A percentile compares a stretch with the other conserved stretches of the same genome.
These are phyloP conservation scores for Aureobasidium sp. DNA, from an alignment of 2,329 filamentous ascomycete species.

Conservation along the genomic window DNA sequence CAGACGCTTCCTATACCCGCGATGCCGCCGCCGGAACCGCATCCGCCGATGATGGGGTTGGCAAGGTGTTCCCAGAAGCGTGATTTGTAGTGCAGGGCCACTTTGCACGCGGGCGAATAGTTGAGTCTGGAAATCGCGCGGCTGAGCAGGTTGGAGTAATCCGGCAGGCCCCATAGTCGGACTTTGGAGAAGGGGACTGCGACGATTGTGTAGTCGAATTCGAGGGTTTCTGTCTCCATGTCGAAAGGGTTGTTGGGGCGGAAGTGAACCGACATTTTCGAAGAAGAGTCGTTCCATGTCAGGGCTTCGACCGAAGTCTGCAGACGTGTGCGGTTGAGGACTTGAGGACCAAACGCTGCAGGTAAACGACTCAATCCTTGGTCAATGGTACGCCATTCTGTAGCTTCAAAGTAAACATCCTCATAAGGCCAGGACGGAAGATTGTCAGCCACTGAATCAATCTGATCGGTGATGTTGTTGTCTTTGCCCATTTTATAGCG, in stretches of 20 bases:
- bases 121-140: constrained; percentile 45
- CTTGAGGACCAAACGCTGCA: constrained; percentile 54
- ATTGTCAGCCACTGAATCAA: constrained; percentile 37
- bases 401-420: constrained; percentile 52
- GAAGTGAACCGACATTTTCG: constrained; percentile 55
- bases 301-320: constrained; percentile 53
- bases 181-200: constrained; percentile 59
- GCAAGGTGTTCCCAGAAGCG: constrained; percentile 53
- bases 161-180: constrained; percentile 54
- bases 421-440: constrained; percentile 51
- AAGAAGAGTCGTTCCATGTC: constrained; percentile 43
- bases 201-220: constrained; percentile 62
- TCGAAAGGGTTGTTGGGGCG: constrained; percentile 41
- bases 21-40: constrained; percentile 53
- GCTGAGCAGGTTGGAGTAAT: constrained; percentile 44
- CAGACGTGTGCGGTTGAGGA: constrained; percentile 51
- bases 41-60: constrained; percentile 57
- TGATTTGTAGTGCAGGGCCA: constrained; percentile 61
- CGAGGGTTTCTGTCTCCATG: constrained; percentile 39
- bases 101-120: constrained; percentile 47
- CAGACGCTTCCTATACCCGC: constrained; percentile 56
- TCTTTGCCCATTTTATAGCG: constrained; percentile 50
- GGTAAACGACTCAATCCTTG: constrained; percentile 54
- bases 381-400: constrained; percentile 59
- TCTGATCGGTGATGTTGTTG: constrained; percentile 50